A percentile compares a stretch with the other conserved stretches of the same genome.
Conservation (phyloP, 2,329 filamentous ascomycete genomes). For the Talaromyces sp. region DNA sequence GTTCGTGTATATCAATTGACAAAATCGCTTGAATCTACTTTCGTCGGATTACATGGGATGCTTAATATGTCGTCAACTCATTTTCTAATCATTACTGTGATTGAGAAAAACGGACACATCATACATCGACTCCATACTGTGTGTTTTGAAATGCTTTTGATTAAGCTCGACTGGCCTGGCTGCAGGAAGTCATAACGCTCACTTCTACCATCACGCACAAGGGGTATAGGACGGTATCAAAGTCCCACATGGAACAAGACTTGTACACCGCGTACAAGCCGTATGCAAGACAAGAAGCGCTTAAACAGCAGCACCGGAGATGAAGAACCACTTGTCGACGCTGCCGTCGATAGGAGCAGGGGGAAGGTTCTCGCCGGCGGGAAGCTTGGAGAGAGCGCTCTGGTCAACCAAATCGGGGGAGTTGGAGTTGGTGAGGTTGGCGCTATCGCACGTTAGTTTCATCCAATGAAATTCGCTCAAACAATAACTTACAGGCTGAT, state of each 20-base stretch:
- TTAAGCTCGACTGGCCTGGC: not conserved
- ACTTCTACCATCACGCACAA: slow-evolving; percentile 2
- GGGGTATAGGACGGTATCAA: slow-evolving; percentile 4
- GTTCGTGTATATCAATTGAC: not conserved
- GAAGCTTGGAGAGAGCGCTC: slow-evolving; percentile 70
- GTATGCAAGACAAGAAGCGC: not conserved
- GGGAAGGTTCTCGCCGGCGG: slow-evolving; percentile 71
- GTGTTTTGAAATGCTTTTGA: not conserved
- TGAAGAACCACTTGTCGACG: slow-evolving; percentile 99
- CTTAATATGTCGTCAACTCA: not conserved
- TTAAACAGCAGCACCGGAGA: slow-evolving; percentile 87
- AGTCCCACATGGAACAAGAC: not conserved
- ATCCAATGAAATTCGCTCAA: not conserved
- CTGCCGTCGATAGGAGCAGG: slow-evolving; percentile 89
- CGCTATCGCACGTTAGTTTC: slow-evolving; percentile 48
- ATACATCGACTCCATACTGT: slow-evolving; percentile 2
- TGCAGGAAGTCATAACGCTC: slow-evolving; percentile 1
- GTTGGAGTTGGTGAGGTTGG: slow-evolving; percentile 73
- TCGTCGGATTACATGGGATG: not conserved
- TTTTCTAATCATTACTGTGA: slow-evolving; percentile 15
- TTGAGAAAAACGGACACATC: not conserved
- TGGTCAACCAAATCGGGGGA: slow-evolving; percentile 69
- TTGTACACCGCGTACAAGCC: not conserved
- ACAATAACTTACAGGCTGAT: slow-evolving; percentile 67
- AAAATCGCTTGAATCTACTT: not conserved